Base-by-base conservation (phyloP, 352 stramenopile genomes). In the Pythium myriotylum region DNA sequence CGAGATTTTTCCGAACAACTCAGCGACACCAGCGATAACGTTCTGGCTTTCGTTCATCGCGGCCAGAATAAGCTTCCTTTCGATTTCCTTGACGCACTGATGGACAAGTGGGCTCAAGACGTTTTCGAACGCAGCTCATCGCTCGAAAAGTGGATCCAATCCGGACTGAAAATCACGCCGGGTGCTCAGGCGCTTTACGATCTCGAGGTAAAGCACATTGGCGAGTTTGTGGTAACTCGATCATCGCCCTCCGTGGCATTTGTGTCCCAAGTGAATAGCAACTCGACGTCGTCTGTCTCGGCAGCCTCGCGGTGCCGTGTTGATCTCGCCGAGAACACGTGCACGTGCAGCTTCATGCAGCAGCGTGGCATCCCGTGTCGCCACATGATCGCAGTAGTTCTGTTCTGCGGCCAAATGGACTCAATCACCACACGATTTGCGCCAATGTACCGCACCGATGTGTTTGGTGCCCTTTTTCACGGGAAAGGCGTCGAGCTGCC, bases 361-460 rank as follows among this genome's bases (percentile, higher is more conserved):
- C 76, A 88, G 53, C 72, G 73, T 55, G 72, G 67, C 10, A 83
- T 86, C 29, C 79, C 79, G 26, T 88, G 79, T 32, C 74, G 74
- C n/a, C 79, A 88, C 54, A 46, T 88, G 49, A 79, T 88, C 45
- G 76, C 79, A 2, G 79, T 79, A 27, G 62, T 82, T 65, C 57
- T 85, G 17, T 85, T 82, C 46, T 85, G 72, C 26, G 53, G 73
- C 16, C 72, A 78, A 53, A 84, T 81, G 70, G 72, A 86, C 43
- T 70, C 61, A 14, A 66, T 83, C 49, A 67, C 65, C 37, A 65
- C 60, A 13, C 67, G 74, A 12, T 88, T 86, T 56, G 76, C 67
- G 10, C 39, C 68, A 24, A 67, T 67, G n/a, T 88, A 84, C 42
- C 65, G 71, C 32, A 67, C 80, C 22, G 61, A 76, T 5, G 84